Base-by-base conservation (phyloP, 2,329 filamentous ascomycete species). In the Colletotrichum costaricense region DNA sequence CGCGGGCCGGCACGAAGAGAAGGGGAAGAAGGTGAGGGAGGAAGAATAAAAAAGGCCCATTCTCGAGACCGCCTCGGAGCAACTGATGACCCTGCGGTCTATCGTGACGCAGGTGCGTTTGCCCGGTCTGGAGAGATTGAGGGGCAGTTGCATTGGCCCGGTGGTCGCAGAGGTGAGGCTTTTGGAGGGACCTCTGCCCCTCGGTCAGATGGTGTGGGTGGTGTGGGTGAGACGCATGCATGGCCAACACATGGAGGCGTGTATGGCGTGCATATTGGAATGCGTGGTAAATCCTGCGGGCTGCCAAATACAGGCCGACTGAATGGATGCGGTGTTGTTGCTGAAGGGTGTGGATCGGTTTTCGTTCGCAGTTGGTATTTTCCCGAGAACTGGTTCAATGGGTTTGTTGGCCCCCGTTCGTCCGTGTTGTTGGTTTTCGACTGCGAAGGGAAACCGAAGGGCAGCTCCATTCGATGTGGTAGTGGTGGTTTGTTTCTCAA, bases 1-100 rank as follows among this genome's bases (percentile, higher is more conserved):
- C 67, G 58, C 72, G 68, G 73, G 57, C 65, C 69, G 58, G 65
- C 69, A 72, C 69, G 65, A 69, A 69, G 35, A 72, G 66, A 38
- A 69, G 58, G 28, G 8, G 54, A 30, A 30, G 14, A 11, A 1
- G 38, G 35, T 55, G 52, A 12, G 16, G 30, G 12, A 38, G 30
- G 30, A 14, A 16, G 28, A 28, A 30, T 7, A 8, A 12, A 46
- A 6, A 56, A 60, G 63, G 57, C 49, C 58, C 54, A 42, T 52
- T 69, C 19, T 30, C n/a, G 30, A 42, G 52, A 30, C 67, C 54
- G n/a, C 26, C 22, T 12, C 19, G n/a, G 14, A 4, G 35, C 33
- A 7, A 54, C 49, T 63, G 46, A 38, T 54, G 28, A 58, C 57
- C 57, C 38, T 14, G 42, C 19, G 19, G 26, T 16, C 60, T 24